Evolutionary conservation across 805 yeast species (phyloP).

Genomic region (Grigorovia jiainica): DNA sequence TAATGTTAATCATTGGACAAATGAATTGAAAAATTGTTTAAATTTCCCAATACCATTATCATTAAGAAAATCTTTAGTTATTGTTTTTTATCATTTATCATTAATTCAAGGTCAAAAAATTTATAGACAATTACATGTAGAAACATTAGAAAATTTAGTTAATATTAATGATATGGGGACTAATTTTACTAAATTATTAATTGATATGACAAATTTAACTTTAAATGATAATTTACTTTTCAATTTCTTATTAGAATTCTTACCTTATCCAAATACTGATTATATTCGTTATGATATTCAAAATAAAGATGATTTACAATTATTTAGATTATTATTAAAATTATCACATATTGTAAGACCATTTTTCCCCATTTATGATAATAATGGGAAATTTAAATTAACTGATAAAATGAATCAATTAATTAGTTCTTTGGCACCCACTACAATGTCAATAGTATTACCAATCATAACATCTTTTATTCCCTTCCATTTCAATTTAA

Average conservation of each 20-base stretch:
- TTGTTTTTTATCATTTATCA: constrained; percentile 62
- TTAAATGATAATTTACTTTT: constrained; percentile 31
- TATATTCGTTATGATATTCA: constrained; percentile 32
- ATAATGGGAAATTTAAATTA: constrained; percentile 16
- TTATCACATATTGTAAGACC: constrained; percentile 46
- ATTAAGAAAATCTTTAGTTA: constrained; percentile 50
- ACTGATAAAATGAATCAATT: constrained; percentile 42
- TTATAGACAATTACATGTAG: constrained; percentile 50
- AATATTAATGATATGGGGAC: constrained; percentile 26
- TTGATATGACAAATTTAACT: constrained; percentile 18
- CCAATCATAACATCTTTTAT: constrained; percentile 46
- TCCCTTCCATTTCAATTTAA: constrained; percentile 32
- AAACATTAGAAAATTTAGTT: constrained; percentile 50
- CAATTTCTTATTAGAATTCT: constrained; percentile 27
- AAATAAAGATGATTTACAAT: constrained; percentile 35
- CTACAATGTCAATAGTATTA: constrained; percentile 43
- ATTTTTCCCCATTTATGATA: constrained; percentile 38
- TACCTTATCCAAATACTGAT: constrained; percentile 40
- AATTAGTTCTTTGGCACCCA: constrained; percentile 42
- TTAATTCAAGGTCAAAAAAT: constrained; percentile 64
- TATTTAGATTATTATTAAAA: constrained; percentile 40
- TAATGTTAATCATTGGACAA: constrained; percentile 75
- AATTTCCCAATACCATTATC: constrained; percentile 60
- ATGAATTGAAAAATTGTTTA: constrained; percentile 70
- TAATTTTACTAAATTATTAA: constrained; percentile 25